A percentile compares a stretch with the other conserved stretches of the same genome.
phyloP scores from a whole-genome alignment of 1,284 basidiomycete species.

The Vanrija humicola region DNA sequence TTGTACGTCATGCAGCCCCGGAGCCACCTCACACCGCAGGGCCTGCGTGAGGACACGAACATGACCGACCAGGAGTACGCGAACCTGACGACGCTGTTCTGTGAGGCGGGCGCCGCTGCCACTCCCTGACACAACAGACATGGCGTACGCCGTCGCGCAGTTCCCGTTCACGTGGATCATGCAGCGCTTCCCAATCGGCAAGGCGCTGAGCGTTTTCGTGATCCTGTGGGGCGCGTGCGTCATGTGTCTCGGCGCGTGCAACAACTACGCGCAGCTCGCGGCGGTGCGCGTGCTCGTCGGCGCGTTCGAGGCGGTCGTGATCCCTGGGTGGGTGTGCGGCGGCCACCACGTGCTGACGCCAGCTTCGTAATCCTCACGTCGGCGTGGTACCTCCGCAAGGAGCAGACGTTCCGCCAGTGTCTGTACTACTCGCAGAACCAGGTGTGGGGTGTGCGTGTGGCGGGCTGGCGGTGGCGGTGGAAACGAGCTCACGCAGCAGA shows the following conservation, averaged over 20 bases:
- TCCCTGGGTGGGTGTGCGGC: neutral
- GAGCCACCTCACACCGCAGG: neutral
- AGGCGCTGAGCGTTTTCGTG: conserved; percentile 14
- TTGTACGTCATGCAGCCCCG: neutral
- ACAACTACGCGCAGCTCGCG: conserved; percentile 26
- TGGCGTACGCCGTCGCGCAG: conserved; percentile 19
- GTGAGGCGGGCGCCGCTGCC: conserved; percentile 3
- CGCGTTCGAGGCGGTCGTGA: conserved; percentile 22
- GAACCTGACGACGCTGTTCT: conserved; percentile 15
- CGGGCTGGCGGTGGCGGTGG: too few relatives aligned
- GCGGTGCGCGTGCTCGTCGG: conserved; percentile 28
- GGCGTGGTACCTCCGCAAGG: conserved; percentile 31
- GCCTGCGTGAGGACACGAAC: neutral
- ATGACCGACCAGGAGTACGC: conserved; percentile 10
- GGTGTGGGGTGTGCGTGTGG: neutral
- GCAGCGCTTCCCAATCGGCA: conserved; percentile 28
- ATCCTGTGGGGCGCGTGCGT: conserved; percentile 26
- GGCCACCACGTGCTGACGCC: neutral
- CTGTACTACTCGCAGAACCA: conserved; percentile 25
- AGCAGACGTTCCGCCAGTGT: conserved; percentile 22
- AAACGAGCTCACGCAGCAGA: neutral
- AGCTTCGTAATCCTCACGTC: conserved; percentile 29
- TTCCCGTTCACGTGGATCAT: conserved; percentile 26
- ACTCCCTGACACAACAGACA: conserved; percentile 1
- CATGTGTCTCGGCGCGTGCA: conserved; percentile 23